phyloP scores from a whole-genome alignment of 345 rosid species.

The Eucalyptus tenuipes region DNA sequence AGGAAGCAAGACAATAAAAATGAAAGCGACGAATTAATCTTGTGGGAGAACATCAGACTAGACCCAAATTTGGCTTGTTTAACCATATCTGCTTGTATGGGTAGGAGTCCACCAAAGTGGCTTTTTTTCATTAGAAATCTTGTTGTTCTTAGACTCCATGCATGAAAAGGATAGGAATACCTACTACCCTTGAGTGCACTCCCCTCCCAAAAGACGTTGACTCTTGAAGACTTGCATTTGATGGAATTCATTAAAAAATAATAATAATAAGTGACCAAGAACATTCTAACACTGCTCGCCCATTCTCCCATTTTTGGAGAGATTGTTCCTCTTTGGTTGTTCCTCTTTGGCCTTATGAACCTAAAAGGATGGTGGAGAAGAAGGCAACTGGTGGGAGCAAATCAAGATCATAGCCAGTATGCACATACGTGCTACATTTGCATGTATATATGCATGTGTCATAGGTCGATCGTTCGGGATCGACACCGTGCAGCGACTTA shows the following conservation, averaged over 20 bases:
- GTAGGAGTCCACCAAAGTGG: neutral
- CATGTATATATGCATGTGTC: too few species aligned
- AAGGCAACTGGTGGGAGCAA: neutral
- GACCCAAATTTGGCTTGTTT: neutral
- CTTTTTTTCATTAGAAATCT: neutral
- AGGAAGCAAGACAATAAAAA: neutral
- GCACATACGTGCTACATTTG: neutral
- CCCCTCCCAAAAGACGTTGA: neutral
- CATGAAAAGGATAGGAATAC: neutral
- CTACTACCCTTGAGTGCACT: neutral
- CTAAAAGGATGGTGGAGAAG: neutral
- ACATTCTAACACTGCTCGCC: neutral
- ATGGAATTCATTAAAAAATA: neutral
- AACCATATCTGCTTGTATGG: neutral
- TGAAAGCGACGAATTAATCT: neutral
- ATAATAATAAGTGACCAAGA: too few species aligned
- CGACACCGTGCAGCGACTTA: rapidly evolving
- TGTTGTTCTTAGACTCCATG: neutral
- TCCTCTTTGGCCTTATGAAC: neutral
- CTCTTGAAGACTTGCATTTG: neutral
- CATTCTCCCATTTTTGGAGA: neutral
- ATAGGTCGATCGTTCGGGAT: rapidly evolving
- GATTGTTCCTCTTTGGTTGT: neutral
- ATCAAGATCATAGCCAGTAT: neutral
- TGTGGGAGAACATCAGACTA: neutral